Evolutionary conservation across 352 stramenopile genomes (phyloP).

Genomic region (Globisporangium yorkense): DNA sequence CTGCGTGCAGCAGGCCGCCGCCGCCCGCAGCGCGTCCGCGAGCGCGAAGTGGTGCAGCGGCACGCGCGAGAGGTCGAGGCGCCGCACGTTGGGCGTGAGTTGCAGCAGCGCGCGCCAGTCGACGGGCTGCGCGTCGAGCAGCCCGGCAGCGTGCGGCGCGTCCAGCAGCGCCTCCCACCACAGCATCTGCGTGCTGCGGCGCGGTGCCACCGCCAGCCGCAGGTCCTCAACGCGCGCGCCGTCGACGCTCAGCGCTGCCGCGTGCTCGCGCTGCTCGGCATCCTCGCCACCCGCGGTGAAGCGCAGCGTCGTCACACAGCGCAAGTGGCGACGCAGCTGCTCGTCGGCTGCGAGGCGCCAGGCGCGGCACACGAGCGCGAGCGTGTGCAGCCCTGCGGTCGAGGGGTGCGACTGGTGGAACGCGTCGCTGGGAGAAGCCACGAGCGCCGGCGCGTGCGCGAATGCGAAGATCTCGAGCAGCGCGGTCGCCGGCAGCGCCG

Average conservation of each 20-base stretch:
- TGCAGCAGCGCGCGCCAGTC: slow-evolving; percentile 34
- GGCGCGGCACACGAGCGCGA: slow-evolving; percentile 23
- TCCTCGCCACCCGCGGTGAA: slow-evolving; percentile 24
- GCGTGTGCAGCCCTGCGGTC: slow-evolving; percentile 7
- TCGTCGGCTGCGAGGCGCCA: slow-evolving; percentile 20
- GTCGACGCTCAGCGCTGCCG: slow-evolving; percentile 8
- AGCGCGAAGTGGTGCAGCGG: slow-evolving; percentile 38
- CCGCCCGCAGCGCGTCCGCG: slow-evolving; percentile 27
- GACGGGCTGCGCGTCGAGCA: slow-evolving; percentile 24
- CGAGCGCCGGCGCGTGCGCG: neutral
- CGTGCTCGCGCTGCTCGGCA: slow-evolving; percentile 16
- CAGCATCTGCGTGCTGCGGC: slow-evolving; percentile 13
- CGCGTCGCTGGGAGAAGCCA: neutral
- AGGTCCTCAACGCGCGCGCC: slow-evolving; percentile 12
- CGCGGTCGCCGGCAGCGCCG: neutral
- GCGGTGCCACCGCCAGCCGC: slow-evolving; percentile 23
- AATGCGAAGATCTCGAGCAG: neutral
- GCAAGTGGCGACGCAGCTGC: slow-evolving; percentile 16
- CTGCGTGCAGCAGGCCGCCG: slow-evolving; percentile 21
- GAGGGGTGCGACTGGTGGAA: neutral
- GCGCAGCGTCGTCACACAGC: slow-evolving; percentile 18
- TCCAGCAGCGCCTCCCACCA: slow-evolving; percentile 25
- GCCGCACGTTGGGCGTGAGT: slow-evolving; percentile 26
- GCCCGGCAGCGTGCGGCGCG: slow-evolving; percentile 1
- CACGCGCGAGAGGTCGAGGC: slow-evolving; percentile 34